Base-by-base conservation (phyloP, 257 asterid genomes). In the Scutellaria galericulata region DNA sequence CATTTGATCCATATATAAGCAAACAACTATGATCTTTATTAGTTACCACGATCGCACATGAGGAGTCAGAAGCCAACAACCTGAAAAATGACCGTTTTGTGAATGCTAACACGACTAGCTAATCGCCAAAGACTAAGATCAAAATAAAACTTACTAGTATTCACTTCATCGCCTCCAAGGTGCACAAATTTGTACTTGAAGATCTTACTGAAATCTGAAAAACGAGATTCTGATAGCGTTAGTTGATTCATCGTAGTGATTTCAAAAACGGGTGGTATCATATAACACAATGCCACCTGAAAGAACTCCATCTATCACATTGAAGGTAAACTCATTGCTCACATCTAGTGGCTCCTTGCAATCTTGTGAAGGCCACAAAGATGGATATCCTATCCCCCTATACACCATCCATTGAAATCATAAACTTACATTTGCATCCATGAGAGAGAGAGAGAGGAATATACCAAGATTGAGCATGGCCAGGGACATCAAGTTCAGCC, bases 81-180 rank as follows among this genome's bases (percentile, higher is more conserved):
- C 98, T 90, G 90, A 85, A 79, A 70, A 71, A 39, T 59, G 40
- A 71, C 14, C 11, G 11, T 46, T 13, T 77, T 64, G 71, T 9
- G 59, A 50, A 60, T 22, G 1, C 63, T 14, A 51, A 15, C 22
- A 73, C 54, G 14, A 20, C 5, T 6, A 22, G 20, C 3, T 31
- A 31, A 31, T 31, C 5, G 37, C 5, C 5, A 31, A 31, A 31
- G 37, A 31, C 37, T 31, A 31, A 31, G 37, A 31, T 31, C 37
- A 31, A 1, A 31, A 31, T 2, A 31, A 22, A 64, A 1, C 95
- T 86, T 80, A 93, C 98, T 75, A 5, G 96, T 86, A 69, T 89
- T 62, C 66, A 93, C 97, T 87, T 93, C 98, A 66, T 93, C 98
- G 24, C 98, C 98, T 62, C 98, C 97, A 15, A 93, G 87, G 81